These are phyloP conservation scores for Amanita polypyramis DNA, from an alignment of 768 basidiomycete genomes.

Conservation along the genomic window DNA sequence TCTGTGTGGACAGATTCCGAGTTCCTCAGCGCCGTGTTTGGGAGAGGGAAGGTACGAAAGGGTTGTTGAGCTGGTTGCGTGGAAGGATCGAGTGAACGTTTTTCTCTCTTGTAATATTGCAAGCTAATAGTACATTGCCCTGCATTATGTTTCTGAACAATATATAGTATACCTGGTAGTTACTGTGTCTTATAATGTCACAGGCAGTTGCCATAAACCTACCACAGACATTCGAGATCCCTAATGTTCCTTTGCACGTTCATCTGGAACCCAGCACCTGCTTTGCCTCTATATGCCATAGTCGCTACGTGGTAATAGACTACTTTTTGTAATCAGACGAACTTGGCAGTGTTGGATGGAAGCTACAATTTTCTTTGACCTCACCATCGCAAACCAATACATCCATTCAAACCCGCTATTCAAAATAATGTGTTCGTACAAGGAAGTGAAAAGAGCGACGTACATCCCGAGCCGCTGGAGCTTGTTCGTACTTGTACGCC, in stretches of 20 bases:
- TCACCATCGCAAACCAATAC: too few relatives aligned
- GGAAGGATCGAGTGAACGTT: conserved; percentile 49
- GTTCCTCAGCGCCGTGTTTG: conserved; percentile 73
- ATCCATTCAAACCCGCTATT: too few relatives aligned
- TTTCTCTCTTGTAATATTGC: conserved; percentile 12
- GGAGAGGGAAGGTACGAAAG: conserved; percentile 83
- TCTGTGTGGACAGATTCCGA: conserved; percentile 46
- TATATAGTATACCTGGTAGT: too few relatives aligned
- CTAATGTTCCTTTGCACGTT: not conserved
- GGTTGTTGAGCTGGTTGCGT: conserved; percentile 67
- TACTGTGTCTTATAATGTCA: too few relatives aligned
- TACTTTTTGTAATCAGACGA: too few relatives aligned
- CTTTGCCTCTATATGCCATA: not conserved
- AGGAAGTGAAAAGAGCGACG: conserved; percentile 3
- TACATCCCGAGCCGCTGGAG: conserved; percentile 22
- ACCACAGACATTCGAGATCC: not conserved
- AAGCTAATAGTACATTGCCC: conserved; percentile 4
- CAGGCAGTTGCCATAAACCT: too few relatives aligned
- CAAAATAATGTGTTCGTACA: too few relatives aligned
- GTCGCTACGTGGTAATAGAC: too few relatives aligned
- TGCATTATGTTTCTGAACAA: not conserved
- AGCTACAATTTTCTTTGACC: too few relatives aligned
- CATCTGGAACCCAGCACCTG: not conserved
- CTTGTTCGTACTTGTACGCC: conserved; percentile 24
- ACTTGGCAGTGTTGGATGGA: too few relatives aligned